phyloP scores from a whole-genome alignment of 208 protist genomes.

The Trypanosoma brucei region DNA sequence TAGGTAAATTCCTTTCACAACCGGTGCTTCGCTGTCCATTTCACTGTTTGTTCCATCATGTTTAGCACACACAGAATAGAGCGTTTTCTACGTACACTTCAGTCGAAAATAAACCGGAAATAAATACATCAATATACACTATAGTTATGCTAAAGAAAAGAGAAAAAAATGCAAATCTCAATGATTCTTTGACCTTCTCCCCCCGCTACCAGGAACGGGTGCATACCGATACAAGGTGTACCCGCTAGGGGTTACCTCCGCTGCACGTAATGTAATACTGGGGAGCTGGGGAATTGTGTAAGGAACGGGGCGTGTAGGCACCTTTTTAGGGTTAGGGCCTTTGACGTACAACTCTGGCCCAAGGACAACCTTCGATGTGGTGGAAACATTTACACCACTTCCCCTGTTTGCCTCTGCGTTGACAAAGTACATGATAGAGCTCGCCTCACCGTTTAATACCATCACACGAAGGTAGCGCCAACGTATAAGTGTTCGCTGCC shows the following conservation, averaged over 20 bases:
- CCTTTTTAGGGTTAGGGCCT: slow-evolving; percentile 38
- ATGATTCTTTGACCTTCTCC: neutral
- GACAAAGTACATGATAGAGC: slow-evolving; percentile 60
- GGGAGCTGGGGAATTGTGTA: slow-evolving; percentile 37
- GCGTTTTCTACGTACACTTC: too few relatives aligned
- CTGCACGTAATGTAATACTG: slow-evolving; percentile 19
- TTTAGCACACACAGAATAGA: too few relatives aligned
- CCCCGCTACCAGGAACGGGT: neutral
- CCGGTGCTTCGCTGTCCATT: too few relatives aligned
- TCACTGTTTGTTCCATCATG: too few relatives aligned
- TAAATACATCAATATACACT: too few relatives aligned
- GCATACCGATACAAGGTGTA: slow-evolving; percentile 65
- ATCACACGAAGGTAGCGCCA: slow-evolving; percentile 78
- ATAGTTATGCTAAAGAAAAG: too few relatives aligned
- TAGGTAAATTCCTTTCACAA: too few relatives aligned
- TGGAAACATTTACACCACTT: slow-evolving; percentile 50
- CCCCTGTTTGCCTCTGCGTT: slow-evolving; percentile 51
- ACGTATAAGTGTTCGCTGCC: slow-evolving; percentile 46
- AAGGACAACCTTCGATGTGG: slow-evolving; percentile 49
- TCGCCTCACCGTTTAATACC: slow-evolving; percentile 74
- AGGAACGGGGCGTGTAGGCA: slow-evolving; percentile 61
- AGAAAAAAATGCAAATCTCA: too few relatives aligned
- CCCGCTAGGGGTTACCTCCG: slow-evolving; percentile 60
- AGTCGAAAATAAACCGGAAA: too few relatives aligned
- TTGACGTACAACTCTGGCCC: slow-evolving; percentile 67